A percentile compares a stretch with the other conserved stretches of the same genome.
Evolutionary conservation across 306 rosid species (phyloP).

Genomic region (Vigna radiata): DNA sequence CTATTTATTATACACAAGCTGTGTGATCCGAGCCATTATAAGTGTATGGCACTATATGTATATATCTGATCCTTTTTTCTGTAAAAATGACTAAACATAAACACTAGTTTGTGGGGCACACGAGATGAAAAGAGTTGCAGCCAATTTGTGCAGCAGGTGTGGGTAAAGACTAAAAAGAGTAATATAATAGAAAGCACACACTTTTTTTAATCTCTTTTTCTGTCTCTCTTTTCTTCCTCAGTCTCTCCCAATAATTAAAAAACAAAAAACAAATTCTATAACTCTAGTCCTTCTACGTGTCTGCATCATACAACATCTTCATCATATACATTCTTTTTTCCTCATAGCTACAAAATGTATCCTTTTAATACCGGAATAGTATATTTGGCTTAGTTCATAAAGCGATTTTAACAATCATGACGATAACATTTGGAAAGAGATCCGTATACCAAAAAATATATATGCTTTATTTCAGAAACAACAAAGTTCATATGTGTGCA

Average conservation of each 20-base stretch:
- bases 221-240: conserved; percentile 17
- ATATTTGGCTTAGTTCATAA: not conserved
- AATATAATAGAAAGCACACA: conserved; percentile 38
- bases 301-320: not conserved
- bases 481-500: not conserved
- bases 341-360: not conserved
- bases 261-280: not conserved
- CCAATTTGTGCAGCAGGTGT: conserved; percentile 39
- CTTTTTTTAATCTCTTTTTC: conserved; percentile 7
- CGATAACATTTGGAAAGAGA: conserved; percentile 23
- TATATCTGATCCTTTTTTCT: conserved; percentile 15
- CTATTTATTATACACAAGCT: conserved; percentile 18
- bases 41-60: conserved; percentile 25
- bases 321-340: not conserved
- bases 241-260: conserved; percentile 16
- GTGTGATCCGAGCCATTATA: conserved; percentile 36
- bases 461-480: not conserved
- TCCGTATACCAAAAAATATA: not conserved
- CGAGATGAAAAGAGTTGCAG: conserved; percentile 38
- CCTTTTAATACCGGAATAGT: conserved; percentile 1
- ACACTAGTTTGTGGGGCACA: conserved; percentile 39
- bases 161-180: conserved; percentile 43
- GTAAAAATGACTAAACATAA: conserved; percentile 42
- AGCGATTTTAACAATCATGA: not conserved
- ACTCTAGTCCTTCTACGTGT: not conserved